phyloP scores from a whole-genome alignment of 345 rosid genomes.

The Gossypium stocksii region DNA sequence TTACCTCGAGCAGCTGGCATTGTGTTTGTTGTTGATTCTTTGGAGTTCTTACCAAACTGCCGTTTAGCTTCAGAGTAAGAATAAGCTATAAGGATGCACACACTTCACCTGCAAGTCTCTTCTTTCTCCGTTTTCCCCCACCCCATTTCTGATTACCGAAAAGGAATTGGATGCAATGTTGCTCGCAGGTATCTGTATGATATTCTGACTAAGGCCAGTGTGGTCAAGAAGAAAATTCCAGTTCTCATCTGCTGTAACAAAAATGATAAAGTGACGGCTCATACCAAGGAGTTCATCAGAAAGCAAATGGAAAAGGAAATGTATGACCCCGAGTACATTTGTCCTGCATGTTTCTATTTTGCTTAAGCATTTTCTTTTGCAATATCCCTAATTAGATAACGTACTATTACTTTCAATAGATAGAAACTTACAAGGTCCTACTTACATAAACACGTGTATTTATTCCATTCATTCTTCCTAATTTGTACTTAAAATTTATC shows the following conservation, averaged over 20 bases:
- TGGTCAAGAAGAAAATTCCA: constrained; percentile 68
- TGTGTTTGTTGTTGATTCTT: constrained; percentile 82
- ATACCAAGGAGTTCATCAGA: constrained; percentile 79
- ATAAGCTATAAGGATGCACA: constrained; percentile 8
- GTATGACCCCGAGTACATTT: constrained; percentile 32
- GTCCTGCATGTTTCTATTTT: not conserved
- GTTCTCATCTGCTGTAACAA: constrained; percentile 85
- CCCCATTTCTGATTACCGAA: not conserved
- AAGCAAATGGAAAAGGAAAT: constrained; percentile 95
- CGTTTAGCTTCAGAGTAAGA: constrained; percentile 73
- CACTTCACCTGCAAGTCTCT: not conserved
- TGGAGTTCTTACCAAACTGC: constrained; percentile 81
- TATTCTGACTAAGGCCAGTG: constrained; percentile 70
- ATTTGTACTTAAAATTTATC: not conserved
- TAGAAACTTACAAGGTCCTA: not conserved
- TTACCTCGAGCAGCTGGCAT: constrained; percentile 79
- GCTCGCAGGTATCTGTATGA: constrained; percentile 73
- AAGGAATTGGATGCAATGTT: constrained; percentile 13
- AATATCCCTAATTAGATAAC: constrained; percentile 11
- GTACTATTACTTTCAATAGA: not conserved
- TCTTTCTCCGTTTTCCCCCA: not conserved
- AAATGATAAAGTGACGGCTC: constrained; percentile 89
- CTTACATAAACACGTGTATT: not conserved
- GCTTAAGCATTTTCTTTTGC: constrained; percentile 1
- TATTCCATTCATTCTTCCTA: not conserved